These are phyloP conservation scores for Thamnidium elegans DNA, from an alignment of 192 early-diverging fungal species.

Conservation along the genomic window DNA sequence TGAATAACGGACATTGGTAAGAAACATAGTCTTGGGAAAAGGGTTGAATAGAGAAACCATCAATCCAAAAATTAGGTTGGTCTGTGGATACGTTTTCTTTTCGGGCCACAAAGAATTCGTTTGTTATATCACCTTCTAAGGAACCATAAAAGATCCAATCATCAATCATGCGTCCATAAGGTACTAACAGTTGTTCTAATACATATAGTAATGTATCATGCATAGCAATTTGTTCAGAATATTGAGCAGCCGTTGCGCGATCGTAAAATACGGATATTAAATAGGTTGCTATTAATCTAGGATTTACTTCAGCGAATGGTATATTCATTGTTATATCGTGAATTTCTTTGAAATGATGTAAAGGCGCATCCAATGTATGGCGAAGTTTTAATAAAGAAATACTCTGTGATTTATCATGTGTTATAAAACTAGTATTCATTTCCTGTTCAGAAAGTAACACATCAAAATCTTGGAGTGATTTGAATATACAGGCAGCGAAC, in stretches of 20 bases:
- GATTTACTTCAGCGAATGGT: background rate
- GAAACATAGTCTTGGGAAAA: background rate
- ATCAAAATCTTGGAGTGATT: slow-evolving; percentile 29
- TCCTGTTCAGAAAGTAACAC: slow-evolving; percentile 28
- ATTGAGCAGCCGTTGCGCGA: slow-evolving; percentile 1
- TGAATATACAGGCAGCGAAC: slow-evolving; percentile 29
- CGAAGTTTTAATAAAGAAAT: slow-evolving; percentile 32
- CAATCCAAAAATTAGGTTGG: slow-evolving; percentile 29
- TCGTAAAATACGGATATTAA: slow-evolving; percentile 20
- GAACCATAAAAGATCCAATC: slow-evolving; percentile 39
- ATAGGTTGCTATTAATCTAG: background rate
- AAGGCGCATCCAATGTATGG: background rate
- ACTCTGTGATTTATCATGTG: slow-evolving; percentile 2
- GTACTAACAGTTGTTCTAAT: slow-evolving; percentile 14
- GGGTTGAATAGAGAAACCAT: slow-evolving; percentile 26
- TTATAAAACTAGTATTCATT: slow-evolving; percentile 11
- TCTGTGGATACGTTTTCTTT: slow-evolving; percentile 1
- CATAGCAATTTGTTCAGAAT: background rate
- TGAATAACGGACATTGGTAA: slow-evolving; percentile 16
- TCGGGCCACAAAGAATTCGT: slow-evolving; percentile 37
- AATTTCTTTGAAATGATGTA: slow-evolving; percentile 9
- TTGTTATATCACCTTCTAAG: slow-evolving; percentile 26
- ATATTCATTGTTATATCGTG: slow-evolving; percentile 2
- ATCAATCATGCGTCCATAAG: slow-evolving; percentile 39
- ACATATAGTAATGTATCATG: background rate